These are phyloP conservation scores for Venturia asperata DNA, from an alignment of 2,329 filamentous ascomycete genomes.

Conservation along the genomic window DNA sequence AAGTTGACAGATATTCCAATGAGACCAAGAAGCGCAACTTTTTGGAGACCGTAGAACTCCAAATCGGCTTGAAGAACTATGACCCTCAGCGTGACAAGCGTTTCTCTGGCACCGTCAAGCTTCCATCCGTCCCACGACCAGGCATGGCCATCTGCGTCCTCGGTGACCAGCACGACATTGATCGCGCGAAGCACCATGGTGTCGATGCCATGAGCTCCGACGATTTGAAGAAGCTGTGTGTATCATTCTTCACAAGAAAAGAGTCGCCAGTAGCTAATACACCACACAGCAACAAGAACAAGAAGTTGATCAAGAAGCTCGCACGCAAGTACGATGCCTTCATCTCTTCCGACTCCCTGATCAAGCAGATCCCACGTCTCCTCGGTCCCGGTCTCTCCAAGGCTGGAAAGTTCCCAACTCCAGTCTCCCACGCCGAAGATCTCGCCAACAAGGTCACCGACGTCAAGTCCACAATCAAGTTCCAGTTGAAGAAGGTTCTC, in stretches of 20 bases:
- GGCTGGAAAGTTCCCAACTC: constrained; percentile 99
- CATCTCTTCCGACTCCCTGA: constrained; percentile 90
- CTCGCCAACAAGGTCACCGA: constrained; percentile 93
- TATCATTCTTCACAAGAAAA: constrained; percentile 34
- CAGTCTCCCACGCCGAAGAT: constrained; percentile 94
- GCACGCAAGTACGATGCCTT: constrained; percentile 99
- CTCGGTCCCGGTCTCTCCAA: constrained; percentile 97
- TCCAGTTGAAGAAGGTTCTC: constrained; percentile 99
- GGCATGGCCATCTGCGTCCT: constrained; percentile 86
- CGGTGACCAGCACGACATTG: constrained; percentile 96
- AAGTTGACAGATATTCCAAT: constrained; percentile 90
- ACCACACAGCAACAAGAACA: constrained; percentile 17
- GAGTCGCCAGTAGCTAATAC: neutral
- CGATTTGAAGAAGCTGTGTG: constrained; percentile 99
- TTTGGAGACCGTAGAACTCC: constrained; percentile 66
- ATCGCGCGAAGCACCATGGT: constrained; percentile 98
- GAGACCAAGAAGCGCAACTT: constrained; percentile 98
- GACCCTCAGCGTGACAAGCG: constrained; percentile 99
- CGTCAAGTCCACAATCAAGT: constrained; percentile 99
- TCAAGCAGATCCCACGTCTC: constrained; percentile 99
- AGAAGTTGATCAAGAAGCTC: constrained; percentile 50
- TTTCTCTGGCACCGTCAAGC: constrained; percentile 99
- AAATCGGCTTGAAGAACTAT: constrained; percentile 43
- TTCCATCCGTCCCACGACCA: constrained; percentile 84
- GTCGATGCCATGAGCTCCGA: constrained; percentile 97